Evolutionary conservation across 1,284 basidiomycete genomes (phyloP).

Genomic region (Apiotrichum gracile): DNA sequence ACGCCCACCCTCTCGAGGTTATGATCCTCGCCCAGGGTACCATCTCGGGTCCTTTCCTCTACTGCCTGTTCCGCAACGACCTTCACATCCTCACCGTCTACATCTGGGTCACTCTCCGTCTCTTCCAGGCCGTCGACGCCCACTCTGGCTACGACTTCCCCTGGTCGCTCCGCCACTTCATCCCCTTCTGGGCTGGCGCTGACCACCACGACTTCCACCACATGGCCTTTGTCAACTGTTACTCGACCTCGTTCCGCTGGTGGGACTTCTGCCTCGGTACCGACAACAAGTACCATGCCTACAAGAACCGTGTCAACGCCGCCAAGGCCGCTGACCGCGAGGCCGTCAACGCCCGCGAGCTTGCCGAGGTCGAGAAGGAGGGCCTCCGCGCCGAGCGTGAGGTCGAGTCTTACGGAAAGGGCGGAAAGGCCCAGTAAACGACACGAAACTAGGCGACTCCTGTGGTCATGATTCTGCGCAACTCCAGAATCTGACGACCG

Average conservation of each 20-base stretch:
- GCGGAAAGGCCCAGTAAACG: slow-evolving; percentile 2
- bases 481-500: no score
- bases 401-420: slow-evolving; percentile 30
- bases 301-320: slow-evolving; percentile 58
- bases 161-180: slow-evolving; percentile 88
- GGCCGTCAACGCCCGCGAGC: slow-evolving; percentile 49
- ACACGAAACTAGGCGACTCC: no score
- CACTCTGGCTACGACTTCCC: slow-evolving; percentile 98
- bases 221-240: slow-evolving; percentile 56
- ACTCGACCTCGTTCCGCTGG: slow-evolving; percentile 86
- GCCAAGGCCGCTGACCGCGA: slow-evolving; percentile 52
- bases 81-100: slow-evolving; percentile 81
- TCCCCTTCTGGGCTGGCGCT: slow-evolving; percentile 98
- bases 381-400: slow-evolving; percentile 67
- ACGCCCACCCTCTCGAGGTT: slow-evolving; percentile 90
- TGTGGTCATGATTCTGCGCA: no score
- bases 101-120: slow-evolving; percentile 81
- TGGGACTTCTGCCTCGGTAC: slow-evolving; percentile 82
- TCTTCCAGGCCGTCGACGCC: slow-evolving; percentile 96
- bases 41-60: slow-evolving; percentile 78
- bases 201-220: slow-evolving; percentile 98
- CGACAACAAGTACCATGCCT: slow-evolving; percentile 71
- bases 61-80: slow-evolving; percentile 54
- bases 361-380: slow-evolving; percentile 58
- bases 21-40: slow-evolving; percentile 82